Conservation (phyloP, 768 basidiomycete genomes). For the Pleurotus citrinopileatus region DNA sequence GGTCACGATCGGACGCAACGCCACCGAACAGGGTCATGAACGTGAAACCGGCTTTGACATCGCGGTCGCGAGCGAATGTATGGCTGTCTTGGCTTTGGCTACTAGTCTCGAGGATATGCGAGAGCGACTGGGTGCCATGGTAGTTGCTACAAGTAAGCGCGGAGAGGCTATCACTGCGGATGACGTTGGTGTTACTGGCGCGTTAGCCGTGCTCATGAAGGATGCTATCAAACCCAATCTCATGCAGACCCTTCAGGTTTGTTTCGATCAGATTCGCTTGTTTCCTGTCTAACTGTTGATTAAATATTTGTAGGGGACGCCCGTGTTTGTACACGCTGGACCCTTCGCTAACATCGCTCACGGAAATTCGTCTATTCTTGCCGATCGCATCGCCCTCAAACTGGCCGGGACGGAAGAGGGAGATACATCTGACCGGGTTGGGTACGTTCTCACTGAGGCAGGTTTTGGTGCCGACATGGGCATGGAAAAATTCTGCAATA, state of each 20-base stretch:
- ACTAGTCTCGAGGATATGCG: conserved; percentile 91
- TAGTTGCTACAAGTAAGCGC: conserved; percentile 88
- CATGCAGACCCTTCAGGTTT: conserved; percentile 93
- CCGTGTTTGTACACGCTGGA: conserved; percentile 98
- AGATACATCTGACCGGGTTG: conserved; percentile 74
- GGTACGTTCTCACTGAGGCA: conserved; percentile 97
- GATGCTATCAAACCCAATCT: conserved; percentile 99
- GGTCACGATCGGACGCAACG: conserved; percentile 86
- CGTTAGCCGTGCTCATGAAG: conserved; percentile 96
- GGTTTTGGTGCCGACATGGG: conserved; percentile 99
- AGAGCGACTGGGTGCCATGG: conserved; percentile 91
- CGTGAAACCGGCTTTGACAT: conserved; percentile 95
- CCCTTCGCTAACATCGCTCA: conserved; percentile 99
- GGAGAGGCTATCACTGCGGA: conserved; percentile 95
- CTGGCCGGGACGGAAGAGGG: conserved; percentile 94
- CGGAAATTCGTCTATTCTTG: conserved; percentile 97
- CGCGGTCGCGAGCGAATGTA: conserved; percentile 94
- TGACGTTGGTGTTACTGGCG: conserved; percentile 93
- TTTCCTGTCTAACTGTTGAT: neutral
- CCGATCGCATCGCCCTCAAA: conserved; percentile 96
- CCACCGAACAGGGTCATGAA: conserved; percentile 87
- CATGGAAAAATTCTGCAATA: conserved; percentile 99
- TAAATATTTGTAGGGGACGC: conserved; percentile 69
- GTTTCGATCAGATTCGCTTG: conserved; percentile 8
- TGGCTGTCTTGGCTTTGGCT: conserved; percentile 94